Percentiles rank a stretch among this genome's conserved stretches.
Evolutionary conservation across 179 eudicot species (phyloP).

Genomic region (Beta lomatogona): DNA sequence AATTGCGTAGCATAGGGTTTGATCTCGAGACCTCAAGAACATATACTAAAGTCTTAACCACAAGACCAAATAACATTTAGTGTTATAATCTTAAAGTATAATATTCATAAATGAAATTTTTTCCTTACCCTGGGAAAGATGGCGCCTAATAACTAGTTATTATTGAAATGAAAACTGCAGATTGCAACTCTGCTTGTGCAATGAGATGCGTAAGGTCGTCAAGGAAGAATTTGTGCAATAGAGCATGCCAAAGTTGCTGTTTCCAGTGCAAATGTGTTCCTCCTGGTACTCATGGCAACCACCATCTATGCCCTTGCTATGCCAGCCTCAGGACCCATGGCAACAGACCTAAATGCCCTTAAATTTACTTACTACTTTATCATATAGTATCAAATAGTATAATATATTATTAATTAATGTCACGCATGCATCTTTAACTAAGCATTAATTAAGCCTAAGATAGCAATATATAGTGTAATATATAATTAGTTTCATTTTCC

Average conservation of each 20-base stretch:
- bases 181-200: slow-evolving; percentile 53
- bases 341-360: slow-evolving; percentile 67
- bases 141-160: too few relatives aligned
- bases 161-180: slow-evolving; percentile 26
- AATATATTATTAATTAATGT: neutral
- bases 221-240: slow-evolving; percentile 55
- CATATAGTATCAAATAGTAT: neutral
- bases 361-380: neutral
- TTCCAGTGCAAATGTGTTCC: slow-evolving; percentile 63
- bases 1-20: too few relatives aligned
- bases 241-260: slow-evolving; percentile 67
- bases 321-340: slow-evolving; percentile 61
- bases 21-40: too few relatives aligned
- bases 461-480: neutral
- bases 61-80: too few relatives aligned
- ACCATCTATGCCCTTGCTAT: slow-evolving; percentile 60
- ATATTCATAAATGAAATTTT: too few relatives aligned
- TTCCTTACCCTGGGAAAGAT: too few relatives aligned
- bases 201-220: slow-evolving; percentile 61
- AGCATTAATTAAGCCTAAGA: neutral
- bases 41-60: too few relatives aligned
- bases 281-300: slow-evolving; percentile 65
- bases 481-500: neutral
- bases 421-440: neutral
- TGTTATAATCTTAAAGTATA: too few relatives aligned